Conservation (phyloP, 202 grass and related monocot genomes). For the Setaria italica region DNA sequence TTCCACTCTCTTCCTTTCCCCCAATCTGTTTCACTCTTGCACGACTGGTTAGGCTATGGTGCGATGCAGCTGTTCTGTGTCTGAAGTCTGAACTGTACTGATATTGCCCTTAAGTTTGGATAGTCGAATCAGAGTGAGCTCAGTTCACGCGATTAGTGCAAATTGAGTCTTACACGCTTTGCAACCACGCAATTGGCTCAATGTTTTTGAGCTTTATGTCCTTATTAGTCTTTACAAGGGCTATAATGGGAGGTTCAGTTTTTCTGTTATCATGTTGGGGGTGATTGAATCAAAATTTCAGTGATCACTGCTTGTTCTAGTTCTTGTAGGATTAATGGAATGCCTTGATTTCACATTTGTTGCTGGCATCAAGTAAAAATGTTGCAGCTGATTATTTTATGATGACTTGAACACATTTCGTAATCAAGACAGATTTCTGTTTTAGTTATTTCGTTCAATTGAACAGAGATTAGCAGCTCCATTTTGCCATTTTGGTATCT, state of each 20-base stretch:
- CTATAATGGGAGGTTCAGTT: background rate
- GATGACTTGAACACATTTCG: background rate
- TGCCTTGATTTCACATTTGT: background rate
- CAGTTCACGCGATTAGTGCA: conserved; percentile 3
- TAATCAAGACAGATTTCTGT: background rate
- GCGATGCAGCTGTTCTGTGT: background rate
- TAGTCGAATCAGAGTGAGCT: conserved; percentile 6
- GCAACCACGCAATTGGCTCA: background rate
- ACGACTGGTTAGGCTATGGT: background rate
- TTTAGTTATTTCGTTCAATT: background rate
- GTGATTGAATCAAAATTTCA: conserved; percentile 1
- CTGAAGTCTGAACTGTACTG: background rate
- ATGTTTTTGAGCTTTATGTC: background rate
- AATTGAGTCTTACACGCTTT: background rate
- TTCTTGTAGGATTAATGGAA: conserved; percentile 11
- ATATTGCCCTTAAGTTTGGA: background rate
- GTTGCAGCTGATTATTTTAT: background rate
- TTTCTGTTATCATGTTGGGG: background rate
- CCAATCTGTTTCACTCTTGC: background rate
- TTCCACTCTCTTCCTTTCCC: background rate
- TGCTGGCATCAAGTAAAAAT: background rate
- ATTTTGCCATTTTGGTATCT: background rate
- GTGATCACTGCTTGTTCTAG: background rate
- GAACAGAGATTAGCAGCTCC: background rate
- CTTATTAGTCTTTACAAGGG: background rate